phyloP scores from a whole-genome alignment of 441 rosid genomes.

The Aquilaria agallochum region DNA sequence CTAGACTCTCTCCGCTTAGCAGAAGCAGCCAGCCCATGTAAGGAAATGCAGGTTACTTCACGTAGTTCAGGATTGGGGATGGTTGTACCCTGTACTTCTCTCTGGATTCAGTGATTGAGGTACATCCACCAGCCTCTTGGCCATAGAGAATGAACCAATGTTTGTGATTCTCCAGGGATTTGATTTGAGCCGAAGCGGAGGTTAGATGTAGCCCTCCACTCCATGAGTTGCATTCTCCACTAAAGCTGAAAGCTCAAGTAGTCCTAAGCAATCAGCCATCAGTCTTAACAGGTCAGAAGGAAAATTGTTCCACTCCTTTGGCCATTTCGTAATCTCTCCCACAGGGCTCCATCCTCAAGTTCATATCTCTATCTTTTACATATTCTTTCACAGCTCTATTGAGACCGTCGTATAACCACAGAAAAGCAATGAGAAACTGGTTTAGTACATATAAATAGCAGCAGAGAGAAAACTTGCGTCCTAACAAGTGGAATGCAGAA shows the following conservation, averaged over 20 bases:
- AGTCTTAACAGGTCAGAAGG: conserved; percentile 14
- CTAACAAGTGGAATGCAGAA: no score
- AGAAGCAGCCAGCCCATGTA: conserved; percentile 26
- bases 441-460: no score
- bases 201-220: conserved; percentile 19
- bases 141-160: conserved; percentile 26
- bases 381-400: no score
- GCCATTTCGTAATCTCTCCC: no score
- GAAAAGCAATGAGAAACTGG: no score
- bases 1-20: neutral
- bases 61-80: conserved; percentile 10
- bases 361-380: no score
- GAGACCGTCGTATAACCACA: no score
- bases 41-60: conserved; percentile 29
- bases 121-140: conserved; percentile 6
- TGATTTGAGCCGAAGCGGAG: conserved; percentile 14
- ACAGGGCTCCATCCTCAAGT: no score
- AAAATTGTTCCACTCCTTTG: conserved; percentile 18
- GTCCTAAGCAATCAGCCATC: conserved; percentile 17
- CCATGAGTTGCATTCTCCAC: conserved; percentile 15
- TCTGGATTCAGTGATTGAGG: conserved; percentile 1
- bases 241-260: conserved; percentile 22
- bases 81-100: neutral
- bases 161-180: neutral
- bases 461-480: no score